Evolutionary conservation across 305 asterid genomes (phyloP), one percentile per base, ranked within the genome.

Genomic region (Fraxinus nigra): DNA sequence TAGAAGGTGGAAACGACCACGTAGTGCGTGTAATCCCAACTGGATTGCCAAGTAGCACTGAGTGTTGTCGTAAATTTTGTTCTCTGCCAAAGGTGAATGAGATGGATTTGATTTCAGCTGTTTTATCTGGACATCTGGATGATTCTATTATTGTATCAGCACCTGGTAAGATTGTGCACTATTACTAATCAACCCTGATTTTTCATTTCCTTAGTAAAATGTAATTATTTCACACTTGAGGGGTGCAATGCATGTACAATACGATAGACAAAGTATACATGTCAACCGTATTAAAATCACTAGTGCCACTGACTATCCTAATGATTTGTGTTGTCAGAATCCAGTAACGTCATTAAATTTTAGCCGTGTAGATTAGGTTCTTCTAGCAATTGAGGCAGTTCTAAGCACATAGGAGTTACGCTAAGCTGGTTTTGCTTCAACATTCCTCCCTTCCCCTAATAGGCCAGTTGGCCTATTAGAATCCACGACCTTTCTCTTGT

Each of bases 71-170:
- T 72, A 87, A 81, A 40, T 87, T 80, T 79, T 88, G 80, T 85
- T 84, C 88, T 78, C 82, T 90, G 83, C 91, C 91, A 30, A 89
- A 76, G 83, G 93, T 93, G 84, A 93, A 90, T 13, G 99, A 96
- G 90, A 85, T 85, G 84, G 93, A 93, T 83, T 81, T 96, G 76
- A 80, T 96, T 79, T 86, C 92, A 86, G 97, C 97, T n/a, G 90
- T 92, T 79, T 76, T 92, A 83, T 89, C 93, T 73, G 99, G 97
- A 86, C 85, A 87, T 85, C 83, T 96, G 48, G 93, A 93, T 89
- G 95, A 93, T 80, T 88, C 94, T 61, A 76, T 88, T 81, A 82
- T 96, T 46, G 80, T 85, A 83, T 89, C 92, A 76, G 92, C 93
- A 67, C 98, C 98, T 72, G 97, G 98, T 91, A 84, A 90, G 89